Conservation (phyloP, 805 yeast genomes). For the Lachancea waltii region DNA sequence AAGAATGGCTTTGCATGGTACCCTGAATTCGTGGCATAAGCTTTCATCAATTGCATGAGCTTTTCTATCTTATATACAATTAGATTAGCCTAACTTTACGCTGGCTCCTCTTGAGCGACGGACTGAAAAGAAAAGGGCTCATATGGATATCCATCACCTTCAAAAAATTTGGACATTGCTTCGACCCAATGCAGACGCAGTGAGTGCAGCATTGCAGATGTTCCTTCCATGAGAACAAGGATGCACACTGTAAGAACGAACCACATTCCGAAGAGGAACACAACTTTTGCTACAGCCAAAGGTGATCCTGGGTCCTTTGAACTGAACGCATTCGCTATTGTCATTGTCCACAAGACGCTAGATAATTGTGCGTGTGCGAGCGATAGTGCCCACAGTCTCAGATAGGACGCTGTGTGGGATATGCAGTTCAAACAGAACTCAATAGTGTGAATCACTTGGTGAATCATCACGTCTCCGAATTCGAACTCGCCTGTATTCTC, state of each 20-base stretch:
- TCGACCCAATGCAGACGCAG: slow-evolving; percentile 99
- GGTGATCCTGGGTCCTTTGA: slow-evolving; percentile 40
- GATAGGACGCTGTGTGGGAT: slow-evolving; percentile 96
- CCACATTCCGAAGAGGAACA: slow-evolving; percentile 89
- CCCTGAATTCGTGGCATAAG: too few relatives aligned
- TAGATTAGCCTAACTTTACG: too few relatives aligned
- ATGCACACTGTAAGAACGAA: slow-evolving; percentile 84
- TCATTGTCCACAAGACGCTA: slow-evolving; percentile 94
- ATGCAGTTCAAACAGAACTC: slow-evolving; percentile 96
- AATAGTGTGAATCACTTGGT: slow-evolving; percentile 95
- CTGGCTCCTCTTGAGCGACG: slow-evolving; percentile 3
- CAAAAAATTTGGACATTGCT: slow-evolving; percentile 95
- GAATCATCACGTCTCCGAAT: slow-evolving; percentile 92
- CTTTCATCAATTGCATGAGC: too few relatives aligned
- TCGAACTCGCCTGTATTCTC: slow-evolving; percentile 43
- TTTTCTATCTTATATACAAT: too few relatives aligned
- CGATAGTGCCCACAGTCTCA: slow-evolving; percentile 95
- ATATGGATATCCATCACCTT: slow-evolving; percentile 91
- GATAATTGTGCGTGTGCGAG: slow-evolving; percentile 96
- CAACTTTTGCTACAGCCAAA: slow-evolving; percentile 66
- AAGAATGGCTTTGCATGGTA: too few relatives aligned
- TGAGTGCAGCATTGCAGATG: slow-evolving; percentile 98
- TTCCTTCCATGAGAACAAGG: slow-evolving; percentile 95
- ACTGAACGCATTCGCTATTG: slow-evolving; percentile 72
- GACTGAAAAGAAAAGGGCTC: slow-evolving; percentile 72